Evolutionary conservation across 108 stramenopile species (phyloP), one percentile per base, ranked within the genome.

Genomic region (Stephanodiscus minutulus): DNA sequence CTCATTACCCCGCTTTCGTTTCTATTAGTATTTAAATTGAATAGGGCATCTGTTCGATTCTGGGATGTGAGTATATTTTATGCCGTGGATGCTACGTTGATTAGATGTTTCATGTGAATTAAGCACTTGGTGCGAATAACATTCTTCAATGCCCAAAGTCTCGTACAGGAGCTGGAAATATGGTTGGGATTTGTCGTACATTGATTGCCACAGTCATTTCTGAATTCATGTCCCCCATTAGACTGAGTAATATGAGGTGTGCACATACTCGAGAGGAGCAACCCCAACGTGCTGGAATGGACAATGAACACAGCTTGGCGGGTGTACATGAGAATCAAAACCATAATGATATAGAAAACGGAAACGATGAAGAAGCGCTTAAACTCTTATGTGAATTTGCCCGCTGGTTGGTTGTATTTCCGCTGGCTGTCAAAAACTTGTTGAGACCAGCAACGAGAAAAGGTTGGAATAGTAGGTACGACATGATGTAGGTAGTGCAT

Each of bases 11-110:
- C 80, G 2, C 31, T 84, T 33, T 54, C 73, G 17, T 84, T 84
- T 50, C 56, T 84, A 27, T 24, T 84, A 35, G 67, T 66, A 13
- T 84, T 81, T 43, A 69, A 79, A 43, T 48, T 84, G 27, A 75
- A 66, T 13, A 50, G 76, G 46, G 74, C 63, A 18, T 71, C 69
- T 4, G 22, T 57, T 36, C 55, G 70, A 29, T 72, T 46, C 35
- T 77, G 71, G 72, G 76, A 77, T 24, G 41, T 69, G 43, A 29
- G 56, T 43, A 48, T 44, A 33, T 44, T 44, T 44, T 44, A 44
- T 44, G 43, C 43, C 43, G 15, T 44, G 43, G 15, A 44, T 44
- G 43, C 20, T 53, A 0, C 25, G 20, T 22, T 15, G 3, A 21
- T 33, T 29, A n/a, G n/a, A 15, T 15, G 24, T 56, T 56, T 28